Conservation (phyloP, 2,329 filamentous ascomycete species). For the Sphaerulina populicola region DNA sequence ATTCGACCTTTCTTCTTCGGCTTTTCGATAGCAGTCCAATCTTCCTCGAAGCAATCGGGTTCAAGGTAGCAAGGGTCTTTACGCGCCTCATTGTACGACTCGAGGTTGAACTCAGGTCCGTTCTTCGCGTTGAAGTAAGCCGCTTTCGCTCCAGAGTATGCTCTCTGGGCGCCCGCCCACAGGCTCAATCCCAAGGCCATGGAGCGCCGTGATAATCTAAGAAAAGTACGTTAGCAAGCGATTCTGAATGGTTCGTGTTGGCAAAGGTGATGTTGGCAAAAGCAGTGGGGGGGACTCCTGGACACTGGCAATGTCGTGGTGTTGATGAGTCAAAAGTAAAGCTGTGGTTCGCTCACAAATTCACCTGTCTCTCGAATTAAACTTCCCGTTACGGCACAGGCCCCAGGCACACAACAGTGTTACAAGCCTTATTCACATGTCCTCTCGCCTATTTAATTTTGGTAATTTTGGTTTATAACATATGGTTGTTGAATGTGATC, state of each 20-base stretch:
- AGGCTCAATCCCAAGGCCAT: slow-evolving; percentile 9
- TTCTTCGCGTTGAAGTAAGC: slow-evolving; percentile 1
- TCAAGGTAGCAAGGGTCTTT: not conserved
- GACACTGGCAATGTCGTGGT: not conserved
- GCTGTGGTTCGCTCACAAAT: not conserved
- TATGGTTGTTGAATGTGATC: not conserved
- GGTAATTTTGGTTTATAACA: not conserved
- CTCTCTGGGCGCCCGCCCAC: not conserved
- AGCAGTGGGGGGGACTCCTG: not conserved
- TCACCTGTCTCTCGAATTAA: not conserved
- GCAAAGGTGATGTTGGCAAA: not conserved
- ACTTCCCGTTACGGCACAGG: slow-evolving; percentile 7
- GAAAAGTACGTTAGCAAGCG: not conserved
- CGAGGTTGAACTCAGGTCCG: slow-evolving; percentile 8
- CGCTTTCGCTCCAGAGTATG: not conserved
- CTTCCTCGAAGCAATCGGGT: not conserved
- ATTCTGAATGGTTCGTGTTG: not conserved
- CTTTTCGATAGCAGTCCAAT: not conserved
- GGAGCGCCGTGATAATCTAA: not conserved
- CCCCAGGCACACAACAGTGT: slow-evolving; percentile 2
- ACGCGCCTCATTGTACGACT: slow-evolving; percentile 1
- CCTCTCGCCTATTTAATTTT: not conserved
- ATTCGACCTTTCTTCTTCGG: not conserved
- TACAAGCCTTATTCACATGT: not conserved
- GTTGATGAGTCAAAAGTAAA: not conserved